Conservation (phyloP, 2,329 filamentous ascomycete species). For the Trichoderma guizhouense region DNA sequence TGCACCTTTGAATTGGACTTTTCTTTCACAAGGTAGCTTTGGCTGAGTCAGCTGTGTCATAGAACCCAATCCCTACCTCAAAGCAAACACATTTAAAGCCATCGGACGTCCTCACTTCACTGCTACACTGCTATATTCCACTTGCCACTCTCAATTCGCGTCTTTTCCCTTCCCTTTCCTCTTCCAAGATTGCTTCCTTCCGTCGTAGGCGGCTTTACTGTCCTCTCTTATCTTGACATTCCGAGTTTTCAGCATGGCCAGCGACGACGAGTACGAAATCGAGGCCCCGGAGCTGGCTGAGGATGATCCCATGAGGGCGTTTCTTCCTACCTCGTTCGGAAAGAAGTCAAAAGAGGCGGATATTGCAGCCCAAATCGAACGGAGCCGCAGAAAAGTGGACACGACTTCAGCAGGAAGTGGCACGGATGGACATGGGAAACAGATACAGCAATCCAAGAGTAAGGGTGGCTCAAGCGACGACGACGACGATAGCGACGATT, state of each 20-base stretch:
- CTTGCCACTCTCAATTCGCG: conserved; percentile 19
- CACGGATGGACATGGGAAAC: conserved; percentile 19
- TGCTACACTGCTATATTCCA: neutral
- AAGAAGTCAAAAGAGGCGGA: conserved; percentile 73
- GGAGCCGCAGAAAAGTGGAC: conserved; percentile 59
- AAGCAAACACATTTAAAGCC: neutral
- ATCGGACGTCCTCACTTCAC: neutral
- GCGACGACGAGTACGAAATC: conserved; percentile 58
- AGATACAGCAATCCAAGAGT: conserved; percentile 21
- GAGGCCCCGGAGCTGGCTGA: conserved; percentile 51
- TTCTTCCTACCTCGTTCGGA: conserved; percentile 80
- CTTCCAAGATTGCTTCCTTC: neutral
- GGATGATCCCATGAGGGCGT: conserved; percentile 70
- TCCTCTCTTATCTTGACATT: conserved; percentile 13
- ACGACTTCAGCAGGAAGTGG: conserved; percentile 3
- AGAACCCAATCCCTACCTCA: neutral
- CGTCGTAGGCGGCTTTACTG: neutral
- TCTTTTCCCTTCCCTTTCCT: conserved; percentile 11
- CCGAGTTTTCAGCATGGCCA: conserved; percentile 46
- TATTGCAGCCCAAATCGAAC: conserved; percentile 75
- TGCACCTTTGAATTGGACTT: neutral
- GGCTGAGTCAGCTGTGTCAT: neutral
- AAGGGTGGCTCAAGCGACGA: conserved; percentile 39
- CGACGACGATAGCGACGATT: conserved; percentile 45
- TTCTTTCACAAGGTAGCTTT: neutral